These are phyloP conservation scores for Fusarium globosum DNA, from an alignment of 2,329 filamentous ascomycete genomes.

Conservation along the genomic window DNA sequence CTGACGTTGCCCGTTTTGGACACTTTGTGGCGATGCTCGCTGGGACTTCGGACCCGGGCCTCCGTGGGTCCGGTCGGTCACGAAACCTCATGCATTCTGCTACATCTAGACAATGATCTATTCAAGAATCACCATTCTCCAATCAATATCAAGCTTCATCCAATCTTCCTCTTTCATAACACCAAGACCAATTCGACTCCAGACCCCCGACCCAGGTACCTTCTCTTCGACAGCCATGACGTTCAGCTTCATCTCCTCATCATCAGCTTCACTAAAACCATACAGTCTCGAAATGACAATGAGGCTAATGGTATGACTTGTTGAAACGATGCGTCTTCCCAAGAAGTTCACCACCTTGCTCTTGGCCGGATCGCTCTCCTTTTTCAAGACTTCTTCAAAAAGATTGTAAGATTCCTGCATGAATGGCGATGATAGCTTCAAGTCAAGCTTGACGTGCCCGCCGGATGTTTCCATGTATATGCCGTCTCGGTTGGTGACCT, in stretches of 20 bases:
- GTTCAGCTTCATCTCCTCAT: background rate
- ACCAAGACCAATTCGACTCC: conserved; percentile 5
- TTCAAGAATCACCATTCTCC: conserved; percentile 7
- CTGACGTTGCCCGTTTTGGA: background rate
- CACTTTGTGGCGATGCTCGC: background rate
- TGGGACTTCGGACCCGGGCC: background rate
- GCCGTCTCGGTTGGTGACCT: background rate
- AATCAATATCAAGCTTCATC: background rate
- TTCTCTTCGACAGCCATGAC: background rate
- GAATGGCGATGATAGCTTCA: background rate
- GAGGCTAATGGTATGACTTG: background rate
- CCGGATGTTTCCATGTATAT: background rate
- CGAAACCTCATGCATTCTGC: too few relatives aligned
- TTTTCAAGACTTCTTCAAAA: background rate
- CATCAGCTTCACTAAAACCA: background rate
- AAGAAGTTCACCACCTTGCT: background rate
- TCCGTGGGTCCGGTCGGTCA: background rate
- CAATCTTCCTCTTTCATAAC: background rate
- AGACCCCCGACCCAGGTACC: background rate
- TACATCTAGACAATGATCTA: too few relatives aligned
- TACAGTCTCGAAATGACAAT: background rate
- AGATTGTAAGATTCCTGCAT: background rate
- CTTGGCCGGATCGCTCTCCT: fast-evolving
- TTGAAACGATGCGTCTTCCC: fast-evolving
- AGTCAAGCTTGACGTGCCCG: background rate